Base-by-base conservation (phyloP, 2,329 filamentous ascomycete species). In the Trichoderma sp. region DNA sequence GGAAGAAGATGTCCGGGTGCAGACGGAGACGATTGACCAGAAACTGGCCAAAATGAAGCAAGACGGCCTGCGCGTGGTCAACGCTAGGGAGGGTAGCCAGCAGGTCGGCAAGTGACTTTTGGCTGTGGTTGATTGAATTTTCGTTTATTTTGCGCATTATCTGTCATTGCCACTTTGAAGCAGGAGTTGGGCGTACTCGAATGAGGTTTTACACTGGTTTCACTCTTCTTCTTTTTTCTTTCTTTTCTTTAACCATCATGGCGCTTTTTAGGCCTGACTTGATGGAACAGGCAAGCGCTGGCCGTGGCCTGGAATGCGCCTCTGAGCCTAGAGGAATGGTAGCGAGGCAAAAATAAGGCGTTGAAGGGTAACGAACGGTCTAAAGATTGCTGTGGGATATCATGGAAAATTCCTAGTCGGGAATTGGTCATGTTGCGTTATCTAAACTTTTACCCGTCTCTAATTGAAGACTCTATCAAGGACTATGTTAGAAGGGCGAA, bases 11-110 rank as follows among this genome's bases (percentile, higher is more conserved):
- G 86, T 89, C 16, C 81, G 85, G 49, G 79, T 77, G 64, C 85
- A 84, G 74, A 83, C 82, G 5, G 83, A 86, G 72, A 81, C 81
- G n/a, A 87, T 89, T 71, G 85, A 83, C 69, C 79, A 80, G 66
- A 88, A 86, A 71, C 79, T 89, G 59, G 77, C 78, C 66, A 86
- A 85, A 69, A 81, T 89, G 77, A 86, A 83, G 78, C 80, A 84
- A 70, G 86, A 89, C 71, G 86, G 86, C 54, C 81, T 85, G 76
- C 83, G 80, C 43, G 86, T 89, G 79, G 85, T 89, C 77, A 78
- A 82, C 46, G 82, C 83, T 63, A 82, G 71, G 78, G 73, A 67
- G 16, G 69, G 55, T 5, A 37, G 4, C 51, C 14, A 7, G n/a
- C 32, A 32, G 39, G 52, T n/a, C 34, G 34, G 8, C 56, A 24